These are phyloP conservation scores for Ocimum tenuiflorum DNA, from an alignment of 257 asterid species.

Conservation along the genomic window DNA sequence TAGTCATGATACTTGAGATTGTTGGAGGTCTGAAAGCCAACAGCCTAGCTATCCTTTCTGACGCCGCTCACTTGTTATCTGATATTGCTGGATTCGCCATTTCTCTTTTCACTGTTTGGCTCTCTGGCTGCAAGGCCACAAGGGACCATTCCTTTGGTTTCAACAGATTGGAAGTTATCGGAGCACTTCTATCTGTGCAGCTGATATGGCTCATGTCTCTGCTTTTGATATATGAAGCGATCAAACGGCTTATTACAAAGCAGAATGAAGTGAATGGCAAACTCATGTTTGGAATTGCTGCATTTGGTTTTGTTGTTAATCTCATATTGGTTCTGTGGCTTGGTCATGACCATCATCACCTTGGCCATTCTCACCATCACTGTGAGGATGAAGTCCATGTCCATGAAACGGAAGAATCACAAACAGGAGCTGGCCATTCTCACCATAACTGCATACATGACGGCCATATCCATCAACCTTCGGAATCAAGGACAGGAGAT, in stretches of 20 bases:
- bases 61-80: conserved; percentile 68
- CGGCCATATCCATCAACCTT: conserved; percentile 26
- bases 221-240: conserved; percentile 54
- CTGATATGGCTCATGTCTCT: conserved; percentile 67
- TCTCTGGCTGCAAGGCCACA: conserved; percentile 65
- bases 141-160: conserved; percentile 63
- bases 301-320: conserved; percentile 67
- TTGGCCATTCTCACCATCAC: neutral
- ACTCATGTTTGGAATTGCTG: conserved; percentile 66
- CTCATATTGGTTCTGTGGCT: conserved; percentile 51
- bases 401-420: conserved; percentile 14
- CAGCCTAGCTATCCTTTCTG: conserved; percentile 72
- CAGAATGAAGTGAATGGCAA: conserved; percentile 43
- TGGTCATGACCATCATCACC: conserved; percentile 64
- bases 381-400: neutral
- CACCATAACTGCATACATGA: neutral
- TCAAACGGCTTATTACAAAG: conserved; percentile 39
- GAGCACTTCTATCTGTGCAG: conserved; percentile 69
- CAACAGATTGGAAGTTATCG: conserved; percentile 67
- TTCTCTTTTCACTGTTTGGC: conserved; percentile 62
- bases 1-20: conserved; percentile 58
- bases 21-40: conserved; percentile 70
- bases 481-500: conserved; percentile 15
- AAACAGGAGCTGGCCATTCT: neutral
- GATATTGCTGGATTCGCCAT: conserved; percentile 61